A percentile compares a stretch with the other conserved stretches of the same genome.
phyloP scores from a whole-genome alignment of 176 grass and related monocot species.

The Cenchrus fungigraminus region DNA sequence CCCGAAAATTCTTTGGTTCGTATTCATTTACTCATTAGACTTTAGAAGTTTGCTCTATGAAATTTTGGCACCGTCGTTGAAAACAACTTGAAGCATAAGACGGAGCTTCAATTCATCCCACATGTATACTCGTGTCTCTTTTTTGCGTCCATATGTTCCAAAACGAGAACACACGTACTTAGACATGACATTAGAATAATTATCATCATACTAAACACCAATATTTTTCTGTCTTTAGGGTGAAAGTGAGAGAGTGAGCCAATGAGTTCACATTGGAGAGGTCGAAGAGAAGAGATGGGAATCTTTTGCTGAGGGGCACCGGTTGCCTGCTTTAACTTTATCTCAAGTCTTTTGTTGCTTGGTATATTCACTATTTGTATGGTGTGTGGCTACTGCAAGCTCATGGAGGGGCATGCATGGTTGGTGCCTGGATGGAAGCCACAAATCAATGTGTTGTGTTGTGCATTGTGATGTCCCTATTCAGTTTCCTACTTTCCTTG shows the following conservation, averaged over 20 bases:
- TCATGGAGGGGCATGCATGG: not conserved
- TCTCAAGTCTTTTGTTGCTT: conserved; percentile 5
- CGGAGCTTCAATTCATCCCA: not conserved
- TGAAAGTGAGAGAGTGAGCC: conserved; percentile 27
- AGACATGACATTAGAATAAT: not conserved
- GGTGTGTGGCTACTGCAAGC: not conserved
- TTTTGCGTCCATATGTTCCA: not conserved
- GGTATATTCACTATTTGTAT: not conserved
- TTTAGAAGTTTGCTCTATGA: not conserved
- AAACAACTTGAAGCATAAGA: not conserved
- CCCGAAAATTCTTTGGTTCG: not conserved
- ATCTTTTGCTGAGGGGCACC: conserved; percentile 6
- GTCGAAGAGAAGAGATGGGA: conserved; percentile 44
- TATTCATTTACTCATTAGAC: not conserved
- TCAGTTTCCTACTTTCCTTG: conserved; percentile 42
- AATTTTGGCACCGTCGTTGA: not conserved
- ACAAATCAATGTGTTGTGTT: conserved; percentile 3
- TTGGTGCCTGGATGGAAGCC: conserved; percentile 38
- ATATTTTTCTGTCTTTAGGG: not conserved
- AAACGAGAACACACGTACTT: not conserved
- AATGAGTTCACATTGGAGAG: conserved; percentile 46
- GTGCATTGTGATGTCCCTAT: not conserved
- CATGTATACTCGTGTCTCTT: not conserved
- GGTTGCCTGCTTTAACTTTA: conserved; percentile 37
- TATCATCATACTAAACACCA: not conserved